Evolutionary conservation across 495 filamentous ascomycete genomes (phyloP).

Genomic region (Pyronema omphalodes): DNA sequence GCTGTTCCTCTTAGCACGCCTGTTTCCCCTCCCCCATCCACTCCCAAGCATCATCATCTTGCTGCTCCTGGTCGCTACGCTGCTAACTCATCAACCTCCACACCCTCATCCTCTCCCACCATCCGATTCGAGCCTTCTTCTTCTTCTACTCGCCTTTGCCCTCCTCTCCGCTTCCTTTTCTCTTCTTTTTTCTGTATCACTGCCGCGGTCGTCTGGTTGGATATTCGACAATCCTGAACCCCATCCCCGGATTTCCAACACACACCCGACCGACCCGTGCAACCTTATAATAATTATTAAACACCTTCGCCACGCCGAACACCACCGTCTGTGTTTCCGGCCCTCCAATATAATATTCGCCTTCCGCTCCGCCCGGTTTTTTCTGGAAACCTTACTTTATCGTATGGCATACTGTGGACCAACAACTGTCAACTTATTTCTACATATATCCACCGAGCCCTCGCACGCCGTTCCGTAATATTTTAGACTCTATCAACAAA

Average conservation of each 20-base stretch:
- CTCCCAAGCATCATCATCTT: too few species aligned
- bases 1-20: too few species aligned
- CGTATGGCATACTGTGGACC: conserved; percentile 16
- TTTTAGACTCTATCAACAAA: neutral
- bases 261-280: neutral
- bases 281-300: neutral
- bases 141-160: neutral
- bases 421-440: conserved; percentile 12
- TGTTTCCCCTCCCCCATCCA: too few species aligned
- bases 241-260: neutral
- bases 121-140: conserved; percentile 3
- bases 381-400: conserved; percentile 7
- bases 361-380: conserved; percentile 1
- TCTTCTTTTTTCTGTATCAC: conserved; percentile 7
- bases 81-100: conserved; percentile 2
- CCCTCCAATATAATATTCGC: neutral
- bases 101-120: conserved; percentile 2
- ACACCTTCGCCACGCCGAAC: neutral
- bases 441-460: conserved; percentile 10
- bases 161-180: conserved; percentile 3
- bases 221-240: neutral
- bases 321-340: neutral
- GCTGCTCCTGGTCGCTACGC: neutral
- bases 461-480: neutral
- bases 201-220: neutral